phyloP scores from a whole-genome alignment of 345 rosid species.

The Brassica incana region DNA sequence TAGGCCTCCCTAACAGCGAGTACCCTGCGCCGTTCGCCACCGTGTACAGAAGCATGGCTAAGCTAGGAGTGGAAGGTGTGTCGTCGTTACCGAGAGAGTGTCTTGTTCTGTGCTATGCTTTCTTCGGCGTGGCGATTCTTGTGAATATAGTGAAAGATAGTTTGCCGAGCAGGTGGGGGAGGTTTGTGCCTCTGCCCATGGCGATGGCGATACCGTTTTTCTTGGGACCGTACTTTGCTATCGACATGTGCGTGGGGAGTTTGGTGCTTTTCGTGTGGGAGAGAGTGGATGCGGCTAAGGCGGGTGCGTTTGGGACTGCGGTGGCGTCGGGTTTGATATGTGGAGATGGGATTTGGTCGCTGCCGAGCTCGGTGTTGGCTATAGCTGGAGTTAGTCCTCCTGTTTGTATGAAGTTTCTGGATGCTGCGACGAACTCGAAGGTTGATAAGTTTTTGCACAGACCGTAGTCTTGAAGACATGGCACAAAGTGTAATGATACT shows the following conservation, averaged over 20 bases:
- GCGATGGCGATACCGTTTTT: conserved; percentile 92
- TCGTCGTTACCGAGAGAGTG: conserved; percentile 70
- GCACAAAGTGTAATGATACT: conserved; percentile 21
- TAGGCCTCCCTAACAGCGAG: conserved; percentile 50
- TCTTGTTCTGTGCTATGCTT: conserved; percentile 56
- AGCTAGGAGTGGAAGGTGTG: conserved; percentile 70
- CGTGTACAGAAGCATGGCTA: conserved; percentile 61
- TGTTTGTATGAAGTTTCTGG: conserved; percentile 81
- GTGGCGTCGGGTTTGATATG: conserved; percentile 88
- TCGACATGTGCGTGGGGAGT: conserved; percentile 84
- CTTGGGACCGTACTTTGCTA: conserved; percentile 75
- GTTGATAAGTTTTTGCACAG: conserved; percentile 48
- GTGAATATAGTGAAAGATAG: conserved; percentile 55
- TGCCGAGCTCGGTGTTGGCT: conserved; percentile 70
- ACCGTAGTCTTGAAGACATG: not conserved
- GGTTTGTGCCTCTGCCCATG: conserved; percentile 73
- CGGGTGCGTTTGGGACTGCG: conserved; percentile 69
- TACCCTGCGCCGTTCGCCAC: conserved; percentile 71
- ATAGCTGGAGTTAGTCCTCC: conserved; percentile 66
- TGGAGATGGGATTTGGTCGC: conserved; percentile 78
- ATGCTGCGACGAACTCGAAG: conserved; percentile 47
- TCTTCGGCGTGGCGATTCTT: conserved; percentile 60
- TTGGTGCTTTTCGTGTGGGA: conserved; percentile 71
- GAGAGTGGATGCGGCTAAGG: conserved; percentile 57
- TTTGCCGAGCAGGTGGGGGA: conserved; percentile 42